phyloP scores from a whole-genome alignment of 345 rosid genomes.

The Pistacia atlantica region DNA sequence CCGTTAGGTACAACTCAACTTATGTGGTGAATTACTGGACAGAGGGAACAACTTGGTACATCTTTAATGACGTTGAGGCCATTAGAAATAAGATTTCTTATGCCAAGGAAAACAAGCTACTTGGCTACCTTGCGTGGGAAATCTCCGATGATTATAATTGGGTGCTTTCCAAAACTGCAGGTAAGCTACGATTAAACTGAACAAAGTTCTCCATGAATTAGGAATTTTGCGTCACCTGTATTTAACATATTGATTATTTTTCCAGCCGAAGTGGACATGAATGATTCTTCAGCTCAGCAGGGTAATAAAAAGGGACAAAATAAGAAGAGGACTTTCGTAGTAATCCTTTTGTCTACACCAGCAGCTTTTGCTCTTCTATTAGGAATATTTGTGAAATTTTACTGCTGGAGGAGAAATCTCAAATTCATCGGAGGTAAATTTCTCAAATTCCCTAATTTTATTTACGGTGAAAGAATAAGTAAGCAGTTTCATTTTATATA shows the following conservation, averaged over 20 bases:
- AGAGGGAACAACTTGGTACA: conserved; percentile 35
- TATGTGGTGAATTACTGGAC: conserved; percentile 33
- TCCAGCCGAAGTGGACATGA: too few species aligned
- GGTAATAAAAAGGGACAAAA: neutral
- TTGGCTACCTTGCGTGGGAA: conserved; percentile 40
- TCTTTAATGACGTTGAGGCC: conserved; percentile 45
- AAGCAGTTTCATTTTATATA: too few species aligned
- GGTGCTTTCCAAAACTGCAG: conserved; percentile 38
- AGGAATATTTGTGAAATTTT: too few species aligned
- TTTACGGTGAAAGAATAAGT: too few species aligned
- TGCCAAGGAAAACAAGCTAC: conserved; percentile 37
- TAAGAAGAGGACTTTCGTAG: too few species aligned
- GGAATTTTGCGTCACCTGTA: too few species aligned
- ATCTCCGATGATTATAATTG: conserved; percentile 38
- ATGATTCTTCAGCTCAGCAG: too few species aligned
- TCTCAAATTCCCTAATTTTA: too few species aligned
- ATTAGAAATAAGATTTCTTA: conserved; percentile 39
- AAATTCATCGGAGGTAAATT: too few species aligned
- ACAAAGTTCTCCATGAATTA: neutral
- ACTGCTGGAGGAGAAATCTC: too few species aligned
- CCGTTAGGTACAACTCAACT: conserved; percentile 30
- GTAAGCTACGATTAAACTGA: neutral
- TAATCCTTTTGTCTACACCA: conserved; percentile 16
- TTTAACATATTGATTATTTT: too few species aligned
- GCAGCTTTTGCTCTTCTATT: conserved; percentile 29